Evolutionary conservation across 768 basidiomycete species (phyloP).

Genomic region (Paxillus ammoniavirescens): DNA sequence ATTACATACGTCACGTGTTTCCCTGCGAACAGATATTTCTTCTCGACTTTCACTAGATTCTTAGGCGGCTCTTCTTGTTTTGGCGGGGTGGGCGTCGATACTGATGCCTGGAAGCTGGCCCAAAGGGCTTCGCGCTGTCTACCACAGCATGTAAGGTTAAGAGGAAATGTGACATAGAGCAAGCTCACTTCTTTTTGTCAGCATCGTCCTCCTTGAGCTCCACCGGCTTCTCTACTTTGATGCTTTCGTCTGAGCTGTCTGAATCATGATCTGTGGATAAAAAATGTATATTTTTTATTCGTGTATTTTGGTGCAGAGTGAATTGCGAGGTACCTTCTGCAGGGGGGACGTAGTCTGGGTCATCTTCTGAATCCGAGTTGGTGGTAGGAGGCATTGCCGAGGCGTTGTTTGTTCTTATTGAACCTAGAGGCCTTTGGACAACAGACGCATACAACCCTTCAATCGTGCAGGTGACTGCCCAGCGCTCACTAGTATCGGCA

Average conservation of each 20-base stretch:
- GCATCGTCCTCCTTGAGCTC: constrained; percentile 34
- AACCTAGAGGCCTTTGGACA: constrained; percentile 18
- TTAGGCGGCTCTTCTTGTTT: constrained; percentile 20
- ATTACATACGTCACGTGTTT: constrained; percentile 71
- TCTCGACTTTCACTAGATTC: constrained; percentile 64
- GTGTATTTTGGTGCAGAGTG: neutral
- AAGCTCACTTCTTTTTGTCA: constrained; percentile 44
- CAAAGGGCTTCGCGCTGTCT: constrained; percentile 68
- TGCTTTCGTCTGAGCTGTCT: constrained; percentile 38
- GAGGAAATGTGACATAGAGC: neutral
- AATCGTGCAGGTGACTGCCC: too few species aligned
- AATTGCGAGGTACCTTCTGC: constrained; percentile 31
- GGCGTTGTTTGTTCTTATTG: constrained; percentile 28
- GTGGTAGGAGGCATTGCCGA: constrained; percentile 18
- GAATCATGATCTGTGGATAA: constrained; percentile 28
- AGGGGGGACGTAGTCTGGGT: constrained; percentile 61
- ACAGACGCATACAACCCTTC: constrained; percentile 22
- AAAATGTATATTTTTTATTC: neutral
- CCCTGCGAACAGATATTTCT: constrained; percentile 72
- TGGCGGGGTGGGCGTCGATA: constrained; percentile 33
- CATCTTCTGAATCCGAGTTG: constrained; percentile 62
- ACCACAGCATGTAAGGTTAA: neutral
- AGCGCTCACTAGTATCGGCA: too few species aligned
- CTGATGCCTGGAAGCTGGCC: constrained; percentile 65
- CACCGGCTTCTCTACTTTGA: constrained; percentile 32